Evolutionary conservation across 2,329 filamentous ascomycete species (phyloP), one percentile per base, ranked within the genome.

Genomic region (Colletotrichum horii): DNA sequence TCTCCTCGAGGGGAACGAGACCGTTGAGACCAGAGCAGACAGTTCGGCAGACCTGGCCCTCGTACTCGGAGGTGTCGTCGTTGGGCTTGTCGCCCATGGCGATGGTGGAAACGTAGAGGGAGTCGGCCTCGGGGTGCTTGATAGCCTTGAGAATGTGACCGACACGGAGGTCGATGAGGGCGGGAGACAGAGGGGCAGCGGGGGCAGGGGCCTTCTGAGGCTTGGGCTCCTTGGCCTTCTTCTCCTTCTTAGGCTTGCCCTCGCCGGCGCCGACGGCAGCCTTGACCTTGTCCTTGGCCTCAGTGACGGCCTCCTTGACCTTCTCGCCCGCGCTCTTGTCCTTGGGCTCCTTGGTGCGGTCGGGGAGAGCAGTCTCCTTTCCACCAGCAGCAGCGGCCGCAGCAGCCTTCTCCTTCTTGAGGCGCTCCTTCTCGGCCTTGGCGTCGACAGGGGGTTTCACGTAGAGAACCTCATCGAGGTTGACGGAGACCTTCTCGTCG

Each of bases 21-120:
- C 97, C 97, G 85, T 98, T 98, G 78, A 99, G 91, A 32, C 97
- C 97, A 3, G 97, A 98, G 91, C 97, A 99, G 65, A 99, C 96
- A 19, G 96, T 99, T 62, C 97, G 94, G 81, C 96, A 95, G 58
- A 96, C 90, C 87, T 98, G 95, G 77, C 96, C 96, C 82, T 98
- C 96, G 85, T 95, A 95, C 87, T 98, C 95, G 80, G 92, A 91
- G 52, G 96, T 98, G 87, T 98, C 96, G 61, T 98, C 95, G 77
- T 95, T 95, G 8, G 95, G 90, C 76, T 94, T 89, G 85, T 99
- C 97, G 78, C 97, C 97, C 88, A 96, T 96, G 78, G 96, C 95
- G 82, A 99, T 98, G 70, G 96, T 98, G 77, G 95, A 97, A 76
- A 99, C 97, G 86, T 93, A 99, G 68, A 99, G 91, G 15, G 95